Evolutionary conservation across 2,329 filamentous ascomycete genomes (phyloP).

Genomic region (Neurospora sp.): DNA sequence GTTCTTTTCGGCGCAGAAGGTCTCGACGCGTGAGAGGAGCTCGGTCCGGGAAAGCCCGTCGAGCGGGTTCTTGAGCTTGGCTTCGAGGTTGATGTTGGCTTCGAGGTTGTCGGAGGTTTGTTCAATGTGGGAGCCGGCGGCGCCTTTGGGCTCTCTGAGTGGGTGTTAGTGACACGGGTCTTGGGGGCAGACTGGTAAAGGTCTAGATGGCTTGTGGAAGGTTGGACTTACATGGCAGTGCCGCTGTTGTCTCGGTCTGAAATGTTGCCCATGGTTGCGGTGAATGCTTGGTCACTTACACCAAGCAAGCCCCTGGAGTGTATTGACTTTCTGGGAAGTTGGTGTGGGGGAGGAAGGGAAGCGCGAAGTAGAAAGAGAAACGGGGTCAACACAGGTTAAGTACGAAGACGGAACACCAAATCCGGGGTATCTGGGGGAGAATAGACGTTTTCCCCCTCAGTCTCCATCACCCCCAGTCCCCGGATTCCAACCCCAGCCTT

Average conservation of each 20-base stretch:
- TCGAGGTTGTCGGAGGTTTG: conserved; percentile 8
- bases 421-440: neutral
- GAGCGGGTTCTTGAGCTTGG: conserved; percentile 43
- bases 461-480: neutral
- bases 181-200: neutral
- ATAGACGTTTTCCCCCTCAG: neutral
- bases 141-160: conserved; percentile 18
- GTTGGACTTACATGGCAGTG: neutral
- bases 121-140: conserved; percentile 9
- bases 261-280: conserved; percentile 9
- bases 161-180: neutral
- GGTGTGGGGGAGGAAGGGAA: neutral
- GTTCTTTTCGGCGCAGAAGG: conserved; percentile 51
- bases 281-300: neutral
- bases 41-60: conserved; percentile 39
- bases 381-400: neutral
- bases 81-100: conserved; percentile 13
- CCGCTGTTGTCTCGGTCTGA: conserved; percentile 7
- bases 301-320: neutral
- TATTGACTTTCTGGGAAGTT: neutral
- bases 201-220: neutral
- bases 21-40: conserved; percentile 45
- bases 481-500: neutral
- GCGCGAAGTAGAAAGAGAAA: neutral
- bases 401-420: neutral